These are phyloP conservation scores for Elongisporangium prolatum DNA, from an alignment of 352 stramenopile genomes.

Conservation along the genomic window DNA sequence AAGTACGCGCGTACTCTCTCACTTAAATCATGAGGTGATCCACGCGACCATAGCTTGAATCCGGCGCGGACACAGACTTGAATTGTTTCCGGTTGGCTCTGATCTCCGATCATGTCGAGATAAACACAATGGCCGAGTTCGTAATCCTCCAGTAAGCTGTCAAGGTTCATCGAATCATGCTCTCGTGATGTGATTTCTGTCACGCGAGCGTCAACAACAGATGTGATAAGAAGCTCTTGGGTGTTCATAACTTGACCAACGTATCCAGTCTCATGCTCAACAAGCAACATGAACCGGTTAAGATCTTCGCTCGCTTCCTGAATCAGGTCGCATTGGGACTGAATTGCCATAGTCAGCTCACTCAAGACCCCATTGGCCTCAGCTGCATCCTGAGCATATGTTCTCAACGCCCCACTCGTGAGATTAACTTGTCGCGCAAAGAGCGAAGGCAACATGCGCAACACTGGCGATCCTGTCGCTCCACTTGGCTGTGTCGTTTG, in stretches of 20 bases:
- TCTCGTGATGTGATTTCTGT: neutral
- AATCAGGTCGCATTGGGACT: neutral
- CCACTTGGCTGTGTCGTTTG: neutral
- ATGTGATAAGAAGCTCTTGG: neutral
- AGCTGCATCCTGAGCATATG: slow-evolving; percentile 2
- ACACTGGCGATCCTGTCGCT: neutral
- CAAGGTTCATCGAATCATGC: neutral
- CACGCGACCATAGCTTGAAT: neutral
- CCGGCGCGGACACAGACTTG: slow-evolving; percentile 4
- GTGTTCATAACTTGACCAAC: slow-evolving; percentile 1
- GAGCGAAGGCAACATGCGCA: slow-evolving; percentile 6
- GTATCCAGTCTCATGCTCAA: slow-evolving; percentile 13
- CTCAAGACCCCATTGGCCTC: slow-evolving; percentile 5
- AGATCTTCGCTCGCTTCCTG: neutral
- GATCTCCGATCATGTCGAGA: slow-evolving; percentile 7
- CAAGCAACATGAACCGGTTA: neutral
- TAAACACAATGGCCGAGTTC: slow-evolving; percentile 7
- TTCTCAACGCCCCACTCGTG: slow-evolving; percentile 1
- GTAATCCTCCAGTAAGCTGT: slow-evolving; percentile 11
- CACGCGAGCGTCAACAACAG: slow-evolving; percentile 2
- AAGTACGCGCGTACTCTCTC: neutral
- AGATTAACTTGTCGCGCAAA: slow-evolving; percentile 4
- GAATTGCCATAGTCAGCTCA: slow-evolving; percentile 5
- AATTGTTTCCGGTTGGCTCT: slow-evolving; percentile 7
- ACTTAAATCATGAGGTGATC: neutral